Percentiles rank a stretch among this genome's conserved stretches.
Conservation (phyloP, 495 filamentous ascomycete species). For the Tetracladium marchalianum region DNA sequence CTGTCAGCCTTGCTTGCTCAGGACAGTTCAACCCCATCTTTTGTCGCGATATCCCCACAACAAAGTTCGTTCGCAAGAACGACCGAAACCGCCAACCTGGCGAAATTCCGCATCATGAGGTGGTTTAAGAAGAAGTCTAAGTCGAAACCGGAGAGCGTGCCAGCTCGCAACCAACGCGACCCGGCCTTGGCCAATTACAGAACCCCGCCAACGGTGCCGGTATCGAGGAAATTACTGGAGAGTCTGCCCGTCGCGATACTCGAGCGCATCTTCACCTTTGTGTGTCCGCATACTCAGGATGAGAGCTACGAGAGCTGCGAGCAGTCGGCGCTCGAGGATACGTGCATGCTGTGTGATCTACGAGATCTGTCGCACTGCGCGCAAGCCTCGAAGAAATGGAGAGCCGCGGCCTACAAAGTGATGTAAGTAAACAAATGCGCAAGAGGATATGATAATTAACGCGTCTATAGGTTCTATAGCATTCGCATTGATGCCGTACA, state of each 20-base stretch:
- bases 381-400: constrained; percentile 66
- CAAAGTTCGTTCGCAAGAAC: neutral
- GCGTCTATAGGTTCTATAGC: constrained; percentile 59
- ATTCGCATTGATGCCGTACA: constrained; percentile 92
- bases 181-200: constrained; percentile 1
- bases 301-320: constrained; percentile 73
- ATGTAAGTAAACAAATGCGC: constrained; percentile 40
- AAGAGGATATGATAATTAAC: neutral
- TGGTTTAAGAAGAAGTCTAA: constrained; percentile 16
- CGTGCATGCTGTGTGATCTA: constrained; percentile 93
- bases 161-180: too few relatives aligned
- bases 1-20: constrained; percentile 9
- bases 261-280: constrained; percentile 60
- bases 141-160: neutral
- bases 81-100: constrained; percentile 10
- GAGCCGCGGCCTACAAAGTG: constrained; percentile 37
- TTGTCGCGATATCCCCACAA: neutral
- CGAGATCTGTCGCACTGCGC: constrained; percentile 79
- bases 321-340: constrained; percentile 69
- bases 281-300: constrained; percentile 78
- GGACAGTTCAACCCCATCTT: neutral
- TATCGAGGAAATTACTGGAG: neutral
- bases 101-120: constrained; percentile 16
- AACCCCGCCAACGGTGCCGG: constrained; percentile 6
- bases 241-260: constrained; percentile 53